Evolutionary conservation across 1,284 basidiomycete genomes (phyloP).

Genomic region (Rhodotorula sp.): DNA sequence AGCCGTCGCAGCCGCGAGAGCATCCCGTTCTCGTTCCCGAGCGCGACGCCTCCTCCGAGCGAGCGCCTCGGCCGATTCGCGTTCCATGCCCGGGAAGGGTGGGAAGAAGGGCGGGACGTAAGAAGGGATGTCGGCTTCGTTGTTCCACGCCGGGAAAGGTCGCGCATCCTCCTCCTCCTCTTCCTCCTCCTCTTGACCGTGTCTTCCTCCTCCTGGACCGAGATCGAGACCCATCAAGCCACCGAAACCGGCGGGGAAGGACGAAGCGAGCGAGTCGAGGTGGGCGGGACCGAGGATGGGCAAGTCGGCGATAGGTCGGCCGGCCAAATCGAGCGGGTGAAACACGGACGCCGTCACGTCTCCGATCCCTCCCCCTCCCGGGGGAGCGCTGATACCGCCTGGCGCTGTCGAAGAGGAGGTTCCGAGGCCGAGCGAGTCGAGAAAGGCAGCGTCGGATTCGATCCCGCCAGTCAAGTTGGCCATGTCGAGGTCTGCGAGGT

Average conservation of each 20-base stretch:
- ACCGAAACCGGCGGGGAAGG: neutral
- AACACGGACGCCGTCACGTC: slow-evolving; percentile 23
- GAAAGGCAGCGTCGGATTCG: slow-evolving; percentile 13
- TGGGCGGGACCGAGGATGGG: slow-evolving; percentile 6
- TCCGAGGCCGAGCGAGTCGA: slow-evolving; percentile 21
- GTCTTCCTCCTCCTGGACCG: too few species aligned
- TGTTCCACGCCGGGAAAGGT: slow-evolving; percentile 24
- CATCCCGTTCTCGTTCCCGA: slow-evolving; percentile 22
- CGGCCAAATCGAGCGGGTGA: slow-evolving; percentile 24
- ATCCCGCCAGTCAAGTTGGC: neutral
- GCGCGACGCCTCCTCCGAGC: slow-evolving; percentile 29
- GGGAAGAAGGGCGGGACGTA: slow-evolving; percentile 39
- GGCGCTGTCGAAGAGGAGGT: neutral
- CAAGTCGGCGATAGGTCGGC: slow-evolving; percentile 14
- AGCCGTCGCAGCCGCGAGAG: neutral
- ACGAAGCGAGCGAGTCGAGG: neutral
- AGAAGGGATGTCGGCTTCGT: slow-evolving; percentile 20
- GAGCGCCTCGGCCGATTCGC: slow-evolving; percentile 25
- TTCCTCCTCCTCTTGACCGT: neutral
- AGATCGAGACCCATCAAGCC: neutral
- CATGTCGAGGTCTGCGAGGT: slow-evolving; percentile 4
- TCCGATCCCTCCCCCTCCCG: slow-evolving; percentile 7
- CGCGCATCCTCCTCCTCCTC: slow-evolving; percentile 11
- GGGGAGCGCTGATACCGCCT: neutral
- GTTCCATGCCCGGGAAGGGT: slow-evolving; percentile 40